Base-by-base conservation (phyloP, 495 filamentous ascomycete species). In the Lepraria neglecta region DNA sequence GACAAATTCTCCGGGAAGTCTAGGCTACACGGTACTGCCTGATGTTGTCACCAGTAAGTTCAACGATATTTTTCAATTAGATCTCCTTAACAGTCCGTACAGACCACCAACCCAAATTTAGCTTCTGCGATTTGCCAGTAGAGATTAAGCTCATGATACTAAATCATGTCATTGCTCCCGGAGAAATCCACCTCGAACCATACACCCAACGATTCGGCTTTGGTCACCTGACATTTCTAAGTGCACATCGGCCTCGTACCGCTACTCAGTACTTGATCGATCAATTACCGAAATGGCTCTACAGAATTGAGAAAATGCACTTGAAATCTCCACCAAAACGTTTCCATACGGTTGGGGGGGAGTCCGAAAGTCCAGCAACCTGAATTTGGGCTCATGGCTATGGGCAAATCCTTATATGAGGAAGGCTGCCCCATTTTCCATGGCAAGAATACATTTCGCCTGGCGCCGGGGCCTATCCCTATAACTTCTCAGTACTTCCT, bases 351-450 rank as follows among this genome's bases (percentile, higher is more conserved):
- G 7, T 54, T 14, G 28, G 51, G 6, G n/a, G 51, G n/a, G 12
- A 38, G 3, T 1, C 51, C 31, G 10, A 19, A 33, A 21, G 51
- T 35, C 6, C 28, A 54, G 19, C 30, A 54, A 54, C 51, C 51
- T 19, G 30, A 28, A 17, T 54, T 54, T n/a, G 51, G 51, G 17
- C 51, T 54, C 5, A 54, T 54, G 30, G 51, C 51, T 12, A 54
- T 35, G 51, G 31, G 30, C 28, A 54, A 21, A 54, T 21, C 33
- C 31, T 12, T 54, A 4, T 54, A 54, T 17, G 30, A 38, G 30
- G 35, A 54, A 54, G 51, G 51, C 12, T 12, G 21, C 1, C 51
- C 31, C 7, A 14, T 54, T 3, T 54, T 54, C 15, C 35, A 54
- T 19, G 51, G 51, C 17, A 12, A 38, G 35, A 54, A 54, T 10